Evolutionary conservation across 2,329 filamentous ascomycete genomes (phyloP).

Genomic region (Byssothecium circinans): DNA sequence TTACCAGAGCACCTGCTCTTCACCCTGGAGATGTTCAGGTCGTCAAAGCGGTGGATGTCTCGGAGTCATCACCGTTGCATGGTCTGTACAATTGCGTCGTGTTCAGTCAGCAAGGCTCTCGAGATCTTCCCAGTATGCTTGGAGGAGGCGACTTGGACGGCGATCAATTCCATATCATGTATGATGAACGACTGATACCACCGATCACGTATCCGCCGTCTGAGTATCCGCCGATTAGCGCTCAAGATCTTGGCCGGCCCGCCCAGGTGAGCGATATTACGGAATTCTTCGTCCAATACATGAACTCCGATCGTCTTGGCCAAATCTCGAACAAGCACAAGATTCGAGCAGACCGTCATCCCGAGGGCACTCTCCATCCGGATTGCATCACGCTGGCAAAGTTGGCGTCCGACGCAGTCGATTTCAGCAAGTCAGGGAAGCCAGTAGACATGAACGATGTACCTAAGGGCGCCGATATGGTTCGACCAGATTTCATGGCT

Average conservation of each 20-base stretch:
- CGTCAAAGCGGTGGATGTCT: constrained; percentile 62
- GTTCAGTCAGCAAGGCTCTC: constrained; percentile 70
- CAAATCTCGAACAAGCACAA: constrained; percentile 47
- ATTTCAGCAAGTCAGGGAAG: constrained; percentile 34
- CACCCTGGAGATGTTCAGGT: constrained; percentile 80
- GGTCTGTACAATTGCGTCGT: constrained; percentile 72
- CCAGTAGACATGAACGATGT: constrained; percentile 21
- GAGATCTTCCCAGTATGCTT: constrained; percentile 77
- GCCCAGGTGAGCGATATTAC: constrained; percentile 70
- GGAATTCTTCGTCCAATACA: constrained; percentile 69
- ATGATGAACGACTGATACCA: constrained; percentile 60
- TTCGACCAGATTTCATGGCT: constrained; percentile 59
- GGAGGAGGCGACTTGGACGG: constrained; percentile 84
- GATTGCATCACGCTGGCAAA: constrained; percentile 44
- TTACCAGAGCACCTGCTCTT: constrained; percentile 79
- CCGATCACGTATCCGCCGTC: constrained; percentile 58
- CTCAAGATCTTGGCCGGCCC: constrained; percentile 61
- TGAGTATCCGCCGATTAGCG: constrained; percentile 65
- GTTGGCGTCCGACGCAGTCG: constrained; percentile 40
- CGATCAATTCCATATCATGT: constrained; percentile 80
- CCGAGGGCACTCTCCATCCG: constrained; percentile 26
- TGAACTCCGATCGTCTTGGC: constrained; percentile 49
- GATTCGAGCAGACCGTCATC: constrained; percentile 44
- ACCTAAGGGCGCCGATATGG: constrained; percentile 17
- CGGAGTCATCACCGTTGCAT: constrained; percentile 61